Percentiles rank a stretch among this genome's conserved stretches.
Evolutionary conservation across 371 early-diverging fungal species (phyloP).

Genomic region (Rhizopus stolonifer): DNA sequence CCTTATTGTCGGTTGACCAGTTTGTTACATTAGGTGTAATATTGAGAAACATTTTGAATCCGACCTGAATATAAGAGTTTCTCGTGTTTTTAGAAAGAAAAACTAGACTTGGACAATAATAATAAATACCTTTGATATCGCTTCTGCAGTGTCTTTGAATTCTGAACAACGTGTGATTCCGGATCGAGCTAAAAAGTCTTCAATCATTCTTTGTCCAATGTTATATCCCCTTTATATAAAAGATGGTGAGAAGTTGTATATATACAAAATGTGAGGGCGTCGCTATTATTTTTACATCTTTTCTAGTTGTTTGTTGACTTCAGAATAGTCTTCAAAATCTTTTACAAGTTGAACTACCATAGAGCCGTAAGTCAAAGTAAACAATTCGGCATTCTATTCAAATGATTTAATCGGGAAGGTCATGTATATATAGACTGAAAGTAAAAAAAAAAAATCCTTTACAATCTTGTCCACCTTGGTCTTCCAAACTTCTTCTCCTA

Average conservation of each 20-base stretch:
- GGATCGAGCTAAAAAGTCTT: conserved; percentile 92
- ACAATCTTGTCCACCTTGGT: conserved; percentile 92
- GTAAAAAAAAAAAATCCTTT: conserved; percentile 24
- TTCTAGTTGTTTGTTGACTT: conserved; percentile 95
- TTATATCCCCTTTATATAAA: conserved; percentile 88
- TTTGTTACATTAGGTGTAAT: conserved; percentile 80
- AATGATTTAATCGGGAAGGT: background rate
- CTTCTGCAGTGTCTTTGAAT: conserved; percentile 91
- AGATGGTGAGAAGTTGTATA: background rate
- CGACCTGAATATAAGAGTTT: conserved; percentile 61
- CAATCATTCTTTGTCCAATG: conserved; percentile 93
- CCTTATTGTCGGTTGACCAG: conserved; percentile 80
- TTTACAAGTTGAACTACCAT: conserved; percentile 93
- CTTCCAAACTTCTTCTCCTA: conserved; percentile 96
- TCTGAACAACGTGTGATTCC: conserved; percentile 82
- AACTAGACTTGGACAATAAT: background rate
- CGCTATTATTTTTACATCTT: conserved; percentile 72
- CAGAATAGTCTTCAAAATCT: conserved; percentile 90
- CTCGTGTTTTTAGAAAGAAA: background rate
- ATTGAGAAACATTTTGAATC: conserved; percentile 95
- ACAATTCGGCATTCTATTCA: conserved; percentile 89
- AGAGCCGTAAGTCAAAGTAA: conserved; percentile 96
- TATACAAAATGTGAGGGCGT: background rate
- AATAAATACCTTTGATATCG: conserved; percentile 73
- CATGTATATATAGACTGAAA: background rate